A percentile compares a stretch with the other conserved stretches of the same genome.
Conservation (phyloP, 345 rosid genomes). For the Populus alba region DNA sequence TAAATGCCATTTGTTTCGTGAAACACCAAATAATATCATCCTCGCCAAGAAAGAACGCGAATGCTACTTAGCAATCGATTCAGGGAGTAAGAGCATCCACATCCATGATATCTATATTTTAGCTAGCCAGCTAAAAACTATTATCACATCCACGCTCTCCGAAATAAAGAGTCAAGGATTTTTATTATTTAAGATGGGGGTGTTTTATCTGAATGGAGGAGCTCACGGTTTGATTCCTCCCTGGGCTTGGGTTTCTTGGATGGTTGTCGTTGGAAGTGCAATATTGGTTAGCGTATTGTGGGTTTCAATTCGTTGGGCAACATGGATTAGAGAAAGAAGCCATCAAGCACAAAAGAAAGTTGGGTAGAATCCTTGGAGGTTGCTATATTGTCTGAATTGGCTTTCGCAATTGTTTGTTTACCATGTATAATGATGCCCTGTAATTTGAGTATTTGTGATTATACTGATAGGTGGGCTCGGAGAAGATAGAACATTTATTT, state of each 20-base stretch:
- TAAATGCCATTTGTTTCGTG: constrained; percentile 1
- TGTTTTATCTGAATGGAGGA: constrained; percentile 42
- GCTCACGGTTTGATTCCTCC: constrained; percentile 45
- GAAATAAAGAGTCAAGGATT: no score
- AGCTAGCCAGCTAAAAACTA: no score
- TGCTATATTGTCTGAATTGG: background rate
- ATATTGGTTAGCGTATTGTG: constrained; percentile 41
- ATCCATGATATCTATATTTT: no score
- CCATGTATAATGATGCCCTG: no score
- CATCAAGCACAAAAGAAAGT: no score
- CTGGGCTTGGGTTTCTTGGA: constrained; percentile 95
- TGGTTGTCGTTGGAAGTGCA: constrained; percentile 35
- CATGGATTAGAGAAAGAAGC: constrained; percentile 39
- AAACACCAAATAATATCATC: background rate
- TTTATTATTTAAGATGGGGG: constrained; percentile 44
- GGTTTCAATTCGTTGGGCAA: constrained; percentile 42
- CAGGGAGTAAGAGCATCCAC: background rate
- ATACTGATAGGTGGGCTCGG: no score
- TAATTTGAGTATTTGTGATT: no score
- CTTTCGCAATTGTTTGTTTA: background rate
- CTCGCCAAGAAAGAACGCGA: background rate
- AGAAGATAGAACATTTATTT: no score
- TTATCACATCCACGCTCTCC: no score
- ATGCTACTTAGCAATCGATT: background rate
- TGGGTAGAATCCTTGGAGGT: no score